Evolutionary conservation across 192 early-diverging fungal genomes (phyloP).

Genomic region (Umbelopsis ramanniana): DNA sequence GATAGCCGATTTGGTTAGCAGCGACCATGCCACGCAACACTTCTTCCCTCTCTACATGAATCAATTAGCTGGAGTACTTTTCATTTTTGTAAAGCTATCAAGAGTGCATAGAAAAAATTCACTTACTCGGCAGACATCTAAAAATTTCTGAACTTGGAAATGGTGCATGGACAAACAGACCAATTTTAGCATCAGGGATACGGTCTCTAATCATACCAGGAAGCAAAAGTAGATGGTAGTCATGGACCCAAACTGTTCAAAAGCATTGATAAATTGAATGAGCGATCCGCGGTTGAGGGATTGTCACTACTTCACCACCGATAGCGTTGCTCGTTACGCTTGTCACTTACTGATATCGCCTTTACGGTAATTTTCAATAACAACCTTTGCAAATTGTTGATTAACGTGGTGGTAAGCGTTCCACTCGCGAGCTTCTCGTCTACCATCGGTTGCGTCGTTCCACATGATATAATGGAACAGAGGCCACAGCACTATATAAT

Average conservation of each 20-base stretch:
- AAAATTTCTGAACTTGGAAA: slow-evolving; percentile 98
- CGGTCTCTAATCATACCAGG: slow-evolving; percentile 81
- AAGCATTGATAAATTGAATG: no score
- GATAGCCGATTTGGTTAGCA: slow-evolving; percentile 92
- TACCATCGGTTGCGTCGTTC: slow-evolving; percentile 75
- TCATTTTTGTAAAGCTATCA: no score
- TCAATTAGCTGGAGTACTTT: background rate
- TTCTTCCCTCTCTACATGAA: slow-evolving; percentile 69
- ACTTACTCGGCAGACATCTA: slow-evolving; percentile 79
- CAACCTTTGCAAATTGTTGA: slow-evolving; percentile 74
- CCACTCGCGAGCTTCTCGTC: slow-evolving; percentile 73
- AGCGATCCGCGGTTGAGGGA: no score
- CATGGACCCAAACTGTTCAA: slow-evolving; percentile 88
- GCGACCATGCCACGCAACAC: slow-evolving; percentile 90
- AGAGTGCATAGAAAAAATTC: no score
- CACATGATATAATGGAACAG: slow-evolving; percentile 94
- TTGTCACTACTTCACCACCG: no score
- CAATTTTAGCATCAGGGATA: slow-evolving; percentile 85
- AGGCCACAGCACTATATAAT: slow-evolving; percentile 85
- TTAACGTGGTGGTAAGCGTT: slow-evolving; percentile 80
- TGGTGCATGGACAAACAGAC: slow-evolving; percentile 95
- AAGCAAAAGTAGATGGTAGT: slow-evolving; percentile 94
- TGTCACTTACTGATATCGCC: slow-evolving; percentile 79
- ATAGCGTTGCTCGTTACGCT: no score
- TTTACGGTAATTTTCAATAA: slow-evolving; percentile 70